Conservation (phyloP, 805 yeast species). For the Barnettozyma pratensis region DNA sequence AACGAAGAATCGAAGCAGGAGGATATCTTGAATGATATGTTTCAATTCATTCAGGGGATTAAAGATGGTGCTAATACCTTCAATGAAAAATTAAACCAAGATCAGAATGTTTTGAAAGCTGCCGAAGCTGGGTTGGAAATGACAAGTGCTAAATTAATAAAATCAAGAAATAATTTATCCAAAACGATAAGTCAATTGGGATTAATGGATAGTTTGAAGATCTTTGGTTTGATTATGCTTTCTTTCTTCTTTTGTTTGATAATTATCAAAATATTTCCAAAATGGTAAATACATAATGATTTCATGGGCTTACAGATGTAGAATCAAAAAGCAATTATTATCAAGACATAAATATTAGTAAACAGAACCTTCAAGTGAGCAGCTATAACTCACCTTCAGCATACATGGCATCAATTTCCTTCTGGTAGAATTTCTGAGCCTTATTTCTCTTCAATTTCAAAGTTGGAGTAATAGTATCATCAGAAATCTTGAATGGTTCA, state of each 20-base stretch:
- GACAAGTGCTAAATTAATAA: conserved; percentile 31
- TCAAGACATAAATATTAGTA: background rate
- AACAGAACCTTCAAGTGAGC: no score
- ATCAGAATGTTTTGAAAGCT: conserved; percentile 32
- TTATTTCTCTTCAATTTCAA: conserved; percentile 46
- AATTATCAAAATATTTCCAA: conserved; percentile 35
- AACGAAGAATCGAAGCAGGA: conserved; percentile 34
- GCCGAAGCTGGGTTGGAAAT: conserved; percentile 37
- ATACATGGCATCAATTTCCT: conserved; percentile 40
- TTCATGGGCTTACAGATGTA: background rate
- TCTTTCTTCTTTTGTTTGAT: conserved; percentile 30
- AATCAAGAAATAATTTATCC: conserved; percentile 26
- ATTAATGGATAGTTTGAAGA: conserved; percentile 27
- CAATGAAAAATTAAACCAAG: conserved; percentile 34
- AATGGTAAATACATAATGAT: conserved; percentile 21
- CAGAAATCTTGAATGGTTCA: conserved; percentile 50
- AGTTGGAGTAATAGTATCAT: conserved; percentile 56
- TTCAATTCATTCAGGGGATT: conserved; percentile 30
- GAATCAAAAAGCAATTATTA: background rate
- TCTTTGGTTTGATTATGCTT: conserved; percentile 20
- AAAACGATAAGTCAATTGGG: conserved; percentile 26
- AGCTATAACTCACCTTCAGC: conserved; percentile 31
- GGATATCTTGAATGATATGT: conserved; percentile 33
- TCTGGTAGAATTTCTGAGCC: conserved; percentile 41
- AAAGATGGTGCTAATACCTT: conserved; percentile 37